phyloP scores from a whole-genome alignment of 139 green algal genomes.

The Eudorina sp. region DNA sequence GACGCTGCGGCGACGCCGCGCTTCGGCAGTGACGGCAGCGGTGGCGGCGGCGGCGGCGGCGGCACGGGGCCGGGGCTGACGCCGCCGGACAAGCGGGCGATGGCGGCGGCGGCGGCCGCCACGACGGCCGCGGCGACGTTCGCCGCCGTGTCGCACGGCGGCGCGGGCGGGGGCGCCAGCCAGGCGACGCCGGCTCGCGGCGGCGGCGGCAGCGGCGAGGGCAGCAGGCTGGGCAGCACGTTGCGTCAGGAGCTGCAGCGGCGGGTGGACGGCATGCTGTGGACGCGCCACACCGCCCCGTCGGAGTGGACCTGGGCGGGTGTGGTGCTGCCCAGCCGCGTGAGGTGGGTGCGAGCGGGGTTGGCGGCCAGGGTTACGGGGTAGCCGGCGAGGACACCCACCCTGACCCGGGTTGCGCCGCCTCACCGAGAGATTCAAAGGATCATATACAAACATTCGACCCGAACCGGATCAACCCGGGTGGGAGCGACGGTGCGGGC shows the following conservation, averaged over 20 bases:
- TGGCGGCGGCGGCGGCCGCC: conserved; percentile 24
- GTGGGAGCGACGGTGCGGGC: too few species aligned
- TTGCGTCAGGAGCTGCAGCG: conserved; percentile 38
- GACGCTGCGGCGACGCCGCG: not conserved
- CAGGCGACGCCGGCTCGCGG: not conserved
- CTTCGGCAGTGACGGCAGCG: not conserved
- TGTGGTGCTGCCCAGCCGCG: conserved; percentile 6
- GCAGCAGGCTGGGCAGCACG: conserved; percentile 28
- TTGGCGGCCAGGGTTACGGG: not conserved
- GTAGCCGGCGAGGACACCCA: too few species aligned
- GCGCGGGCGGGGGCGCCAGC: not conserved
- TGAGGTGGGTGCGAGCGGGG: not conserved
- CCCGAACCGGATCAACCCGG: too few species aligned
- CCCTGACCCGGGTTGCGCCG: too few species aligned
- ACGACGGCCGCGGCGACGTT: not conserved
- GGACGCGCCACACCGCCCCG: conserved; percentile 42
- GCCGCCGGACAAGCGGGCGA: not conserved
- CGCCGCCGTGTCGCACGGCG: not conserved
- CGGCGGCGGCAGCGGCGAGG: conserved; percentile 29
- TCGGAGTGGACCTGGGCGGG: conserved; percentile 49
- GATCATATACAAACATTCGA: too few species aligned
- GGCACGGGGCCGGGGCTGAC: not conserved
- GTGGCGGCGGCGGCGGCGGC: not conserved
- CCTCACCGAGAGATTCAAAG: too few species aligned
- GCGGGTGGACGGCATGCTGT: conserved; percentile 48